Evolutionary conservation across 495 filamentous ascomycete genomes (phyloP), one percentile per base, ranked within the genome.

Genomic region (Sporormia fimetaria): DNA sequence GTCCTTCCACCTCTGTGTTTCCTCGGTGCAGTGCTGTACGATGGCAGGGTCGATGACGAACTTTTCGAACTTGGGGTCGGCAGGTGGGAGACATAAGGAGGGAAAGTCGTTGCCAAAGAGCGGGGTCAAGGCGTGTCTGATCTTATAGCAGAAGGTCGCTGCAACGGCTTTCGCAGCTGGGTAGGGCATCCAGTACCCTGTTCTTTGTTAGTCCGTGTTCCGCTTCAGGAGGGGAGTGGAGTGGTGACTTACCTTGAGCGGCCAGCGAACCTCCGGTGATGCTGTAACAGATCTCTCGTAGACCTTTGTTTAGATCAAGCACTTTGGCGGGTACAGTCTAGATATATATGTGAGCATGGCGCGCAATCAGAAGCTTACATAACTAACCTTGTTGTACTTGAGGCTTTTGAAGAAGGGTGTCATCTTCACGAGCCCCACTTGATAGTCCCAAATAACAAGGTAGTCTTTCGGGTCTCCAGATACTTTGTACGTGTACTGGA

Each of bases 121-220:
- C 11, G 87, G 87, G 7, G 87, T 90, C 30, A 98, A 64, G 0
- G 76, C 85, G 42, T 75, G 74, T 17, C 88, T 77, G 50, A 98
- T 94, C 10, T 73, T 63, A 58, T 76, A 76, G 66, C 88, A 96
- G 57, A 95, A 94, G 2, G 80, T 94, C 4, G 82, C 69, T 47
- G 85, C 83, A 21, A 95, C 65, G 12, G 83, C 84, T 62, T 73
- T 78, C 18, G 90, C 90, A 25, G 81, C 83, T 25, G 75, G 64
- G 51, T 76, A 98, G 1, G 90, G 90, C 74, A 96, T 83, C 90
- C 88, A 98, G 64, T 98, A 98, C 17, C 90, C 90, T 93, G 54
- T 23, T 20, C 16, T 39, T 10, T 47, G 36, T 61, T 24, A 54
- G 44, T 52, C 14, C 25, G 45, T n/a, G 16, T 25, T 10, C 18